Base-by-base conservation (phyloP, 2,329 filamentous ascomycete genomes). In the Chalaropsis ovoidea region DNA sequence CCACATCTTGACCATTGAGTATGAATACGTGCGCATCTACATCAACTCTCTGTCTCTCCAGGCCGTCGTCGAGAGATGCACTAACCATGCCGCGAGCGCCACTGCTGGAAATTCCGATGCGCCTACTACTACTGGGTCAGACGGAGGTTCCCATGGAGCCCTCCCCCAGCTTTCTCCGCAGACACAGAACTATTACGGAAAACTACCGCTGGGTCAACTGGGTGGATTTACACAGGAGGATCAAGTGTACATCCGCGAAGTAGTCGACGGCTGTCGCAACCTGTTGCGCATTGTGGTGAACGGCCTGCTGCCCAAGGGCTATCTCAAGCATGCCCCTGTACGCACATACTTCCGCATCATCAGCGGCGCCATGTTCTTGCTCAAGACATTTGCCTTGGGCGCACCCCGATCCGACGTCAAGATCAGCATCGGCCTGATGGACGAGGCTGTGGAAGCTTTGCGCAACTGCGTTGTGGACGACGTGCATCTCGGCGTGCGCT, bases 21-120 rank as follows among this genome's bases (percentile, higher is more conserved):
- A 94, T 72, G 90, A 97, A 72, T 96, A 96, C 73, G 90, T 93
- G 31, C 85, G 93, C 71, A 88, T 96, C 62, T 97, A 97, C 73
- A 83, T 96, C 77, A 96, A 97, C 74, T 96, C 92, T 0, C 80
- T 99, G 1, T 92, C 92, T 1, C 79, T 99, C 1, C 94, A 99
- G 76, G 94, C 94, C 24, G 91, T 97, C 2, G 90, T 97, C 5
- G 93, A 96, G 75, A 85, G 92, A 68, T 96, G 90, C 76, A 93
- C 90, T 6, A 91, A 82, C 68, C 88, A 92, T 69, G 85, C 86
- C 22, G 77, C 77, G 11, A 78, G 79, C 67, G 47, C 61, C 17
- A 76, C 75, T 72, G 35, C 52, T 70, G 61, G 68, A 70, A n/a
- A 67, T 67, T 64, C 68, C 49, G 42, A 68, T 61, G 24, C 73